Evolutionary conservation across 768 basidiomycete genomes (phyloP), one percentile per base, ranked within the genome.

Genomic region (Cubamyces lactineus): DNA sequence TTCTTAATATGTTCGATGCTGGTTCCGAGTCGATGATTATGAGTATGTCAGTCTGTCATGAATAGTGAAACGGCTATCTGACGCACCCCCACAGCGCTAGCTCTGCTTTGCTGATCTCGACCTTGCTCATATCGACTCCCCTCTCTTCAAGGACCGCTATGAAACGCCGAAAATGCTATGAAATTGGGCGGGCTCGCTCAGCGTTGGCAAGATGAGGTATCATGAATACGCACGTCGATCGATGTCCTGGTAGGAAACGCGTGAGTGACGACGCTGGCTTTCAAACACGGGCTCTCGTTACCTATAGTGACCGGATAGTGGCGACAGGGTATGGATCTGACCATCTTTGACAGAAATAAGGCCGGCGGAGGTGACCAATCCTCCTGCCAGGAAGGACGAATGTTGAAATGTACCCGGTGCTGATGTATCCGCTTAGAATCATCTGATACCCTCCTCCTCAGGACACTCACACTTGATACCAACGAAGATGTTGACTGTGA

Each of bases 271-370:
- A 53, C 13, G 7, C 24, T 16, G 7, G 5, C 0, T 5, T 17
- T 15, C 8, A 26, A 34, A 2, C 12, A 11, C 9, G 16, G 7
- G 21, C 23, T 6, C 2, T 5, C 28, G 49, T 16, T 47, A 62
- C 64, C 82, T 76, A 70, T 89, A 90, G 66, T 90, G 88, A 0
- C 88, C 88, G 2, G 84, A 86, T 3, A 88, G 75, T 2, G 88
- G 88, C 2, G 84, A 85, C 2, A 89, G 73, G 4, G 79, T 84
- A 60, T 84, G 79, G 50, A 89, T 83, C 17, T 81, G 52, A 2
- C 87, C 87, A 42, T 85, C 75, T 66, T 87, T 84, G 24, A 89
- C 85, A 0, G 84, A 80, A 57, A 89, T 86, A 43, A 88, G 74
- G 7, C 86, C 86, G 5, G 87, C 86, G 0, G 85, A 86, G 3